Percentiles rank a stretch among this genome's conserved stretches.
Evolutionary conservation across 202 grass and related monocot species (phyloP).

Genomic region (Zizania palustris): DNA sequence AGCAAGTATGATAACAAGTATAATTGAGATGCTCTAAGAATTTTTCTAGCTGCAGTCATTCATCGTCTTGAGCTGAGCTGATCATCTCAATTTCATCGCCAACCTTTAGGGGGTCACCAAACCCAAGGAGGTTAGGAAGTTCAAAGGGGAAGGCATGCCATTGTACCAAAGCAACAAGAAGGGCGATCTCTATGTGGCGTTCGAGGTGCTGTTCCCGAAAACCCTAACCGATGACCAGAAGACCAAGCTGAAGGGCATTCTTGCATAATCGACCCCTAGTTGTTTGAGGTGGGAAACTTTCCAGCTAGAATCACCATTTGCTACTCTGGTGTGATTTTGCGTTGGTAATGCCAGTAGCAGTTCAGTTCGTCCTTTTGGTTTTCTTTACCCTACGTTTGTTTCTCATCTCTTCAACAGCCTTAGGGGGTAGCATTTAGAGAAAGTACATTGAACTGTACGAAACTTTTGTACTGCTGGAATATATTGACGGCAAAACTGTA

Average conservation of each 20-base stretch:
- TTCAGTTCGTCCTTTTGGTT: conserved; percentile 3
- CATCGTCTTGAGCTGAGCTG: not conserved
- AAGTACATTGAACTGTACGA: conserved; percentile 35
- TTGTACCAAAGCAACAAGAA: conserved; percentile 90
- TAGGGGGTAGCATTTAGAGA: conserved; percentile 44
- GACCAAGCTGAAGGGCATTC: conserved; percentile 75
- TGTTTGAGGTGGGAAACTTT: conserved; percentile 4
- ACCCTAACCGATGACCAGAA: conserved; percentile 80
- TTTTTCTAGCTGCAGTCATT: not conserved
- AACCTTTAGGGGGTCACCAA: conserved; percentile 80
- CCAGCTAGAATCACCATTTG: conserved; percentile 23
- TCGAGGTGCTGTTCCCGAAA: conserved; percentile 87
- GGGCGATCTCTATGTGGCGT: conserved; percentile 78
- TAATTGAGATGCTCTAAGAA: too few relatives aligned
- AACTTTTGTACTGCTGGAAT: conserved; percentile 40
- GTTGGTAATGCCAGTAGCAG: conserved; percentile 30
- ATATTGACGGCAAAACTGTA: conserved; percentile 36
- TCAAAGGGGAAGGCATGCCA: conserved; percentile 97
- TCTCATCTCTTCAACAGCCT: conserved; percentile 34
- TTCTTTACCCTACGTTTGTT: not conserved
- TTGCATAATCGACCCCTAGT: conserved; percentile 42
- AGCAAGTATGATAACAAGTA: too few relatives aligned
- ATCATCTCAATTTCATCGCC: not conserved
- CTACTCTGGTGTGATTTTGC: conserved; percentile 33
- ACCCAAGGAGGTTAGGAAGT: conserved; percentile 86